Evolutionary conservation across 164 flowering plant species (phyloP), one percentile per base, ranked within the genome.

Genomic region (Platanus orientalis): DNA sequence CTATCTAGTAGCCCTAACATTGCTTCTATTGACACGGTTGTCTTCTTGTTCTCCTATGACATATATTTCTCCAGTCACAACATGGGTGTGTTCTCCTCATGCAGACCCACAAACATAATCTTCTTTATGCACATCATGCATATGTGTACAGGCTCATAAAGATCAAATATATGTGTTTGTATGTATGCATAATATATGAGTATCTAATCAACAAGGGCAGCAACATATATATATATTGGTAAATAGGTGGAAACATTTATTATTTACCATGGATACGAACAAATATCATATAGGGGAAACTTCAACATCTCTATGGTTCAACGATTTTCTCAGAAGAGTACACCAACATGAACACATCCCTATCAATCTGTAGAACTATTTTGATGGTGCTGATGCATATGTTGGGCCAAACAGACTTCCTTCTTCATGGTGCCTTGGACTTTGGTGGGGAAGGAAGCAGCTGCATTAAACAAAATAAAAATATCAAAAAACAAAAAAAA

Each of bases 401-500:
- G 30, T 28, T 7, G 63, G 69, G 26, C 64, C 36, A 7, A 49
- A 54, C 4, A 20, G 9, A 9, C 19, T 65, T 45, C 48, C 24
- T 27, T 57, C 65, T 68, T 82, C 81, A 90, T 34, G 73, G 17
- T 28, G 90, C 39, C 77, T 87, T 90, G 55, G 84, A 42, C 78
- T 90, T 90, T 10, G 77, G 69, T 47, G 76, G 83, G 1, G 92
- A 66, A 13, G 96, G 96, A 77, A 89, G 91, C 76, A 89, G 67
- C 96, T 85, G 90, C 74, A 74, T 7, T 44, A 52, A 58, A 58
- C 47, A 25, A 55, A 50, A 42, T 20, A 49, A 62, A 16, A 26
- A 57, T 36, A 62, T 10, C 20, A 57, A 27, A 17, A 4, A 30
- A 27, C 27, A n/a, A 6, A 51, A 58, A 24, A 20, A 21, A 64